Evolutionary conservation across 2,329 filamentous ascomycete species (phyloP).

Genomic region (Aspergillus quadricinctus): DNA sequence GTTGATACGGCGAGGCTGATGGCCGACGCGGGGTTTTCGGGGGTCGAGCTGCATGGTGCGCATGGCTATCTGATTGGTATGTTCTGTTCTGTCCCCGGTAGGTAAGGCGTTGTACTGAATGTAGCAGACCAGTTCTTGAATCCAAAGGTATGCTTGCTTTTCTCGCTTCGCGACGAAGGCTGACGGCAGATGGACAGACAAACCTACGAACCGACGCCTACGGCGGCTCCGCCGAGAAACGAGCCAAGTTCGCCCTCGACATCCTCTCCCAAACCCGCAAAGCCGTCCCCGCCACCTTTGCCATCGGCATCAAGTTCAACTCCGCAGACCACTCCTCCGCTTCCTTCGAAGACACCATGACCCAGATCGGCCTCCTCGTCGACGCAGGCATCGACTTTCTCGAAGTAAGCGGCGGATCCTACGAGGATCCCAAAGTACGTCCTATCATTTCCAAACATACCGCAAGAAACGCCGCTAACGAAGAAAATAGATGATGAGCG

Average conservation of each 20-base stretch:
- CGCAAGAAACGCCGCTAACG: conserved; percentile 6
- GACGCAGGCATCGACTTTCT: conserved; percentile 57
- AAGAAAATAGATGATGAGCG: conserved; percentile 30
- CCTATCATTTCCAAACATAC: too few species aligned
- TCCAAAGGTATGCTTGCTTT: conserved; percentile 25
- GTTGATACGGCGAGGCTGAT: conserved; percentile 49
- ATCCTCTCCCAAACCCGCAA: conserved; percentile 42
- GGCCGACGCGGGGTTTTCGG: conserved; percentile 50
- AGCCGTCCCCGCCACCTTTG: conserved; percentile 40
- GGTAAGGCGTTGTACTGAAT: neutral
- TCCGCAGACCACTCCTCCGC: conserved; percentile 43
- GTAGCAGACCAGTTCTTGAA: conserved; percentile 34
- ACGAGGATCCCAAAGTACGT: conserved; percentile 49
- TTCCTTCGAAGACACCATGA: conserved; percentile 49
- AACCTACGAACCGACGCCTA: conserved; percentile 48
- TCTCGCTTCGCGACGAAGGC: neutral
- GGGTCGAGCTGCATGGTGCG: conserved; percentile 51
- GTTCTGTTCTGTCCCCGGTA: conserved; percentile 14
- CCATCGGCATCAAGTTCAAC: conserved; percentile 50
- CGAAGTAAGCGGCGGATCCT: conserved; percentile 62
- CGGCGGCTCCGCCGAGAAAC: conserved; percentile 44
- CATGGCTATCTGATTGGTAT: conserved; percentile 48
- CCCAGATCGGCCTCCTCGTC: conserved; percentile 50
- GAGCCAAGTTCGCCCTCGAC: conserved; percentile 44
- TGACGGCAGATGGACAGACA: conserved; percentile 23